Evolutionary conservation across 163 green algal species (phyloP), one percentile per base, ranked within the genome.

Genomic region (Chloroidium sp.): DNA sequence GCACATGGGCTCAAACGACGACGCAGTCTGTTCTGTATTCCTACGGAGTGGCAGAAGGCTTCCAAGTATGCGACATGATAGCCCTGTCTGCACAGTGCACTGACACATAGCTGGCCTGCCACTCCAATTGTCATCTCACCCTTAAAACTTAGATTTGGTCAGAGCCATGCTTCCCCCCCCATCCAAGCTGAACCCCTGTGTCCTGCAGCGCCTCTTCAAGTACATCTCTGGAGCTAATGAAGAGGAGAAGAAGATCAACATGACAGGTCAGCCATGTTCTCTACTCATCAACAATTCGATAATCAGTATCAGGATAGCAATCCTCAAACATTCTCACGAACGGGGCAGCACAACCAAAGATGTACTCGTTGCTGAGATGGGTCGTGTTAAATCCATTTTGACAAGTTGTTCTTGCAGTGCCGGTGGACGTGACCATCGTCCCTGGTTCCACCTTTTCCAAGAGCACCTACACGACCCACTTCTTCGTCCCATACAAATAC

Each of bases 141-240:
- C 36, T 36, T 36, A 36, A 36, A 36, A 36, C 36, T 36, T 36
- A 36, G 36, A 36, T 36, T 36, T 36, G 36, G 36, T 36, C 36
- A 36, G 36, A 36, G 36, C 36, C 36, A 36, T 36, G 36, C 36
- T 36, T 36, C 36, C 36, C 36, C 36, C 36, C 36, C 36, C 36
- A 36, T 36, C 36, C 36, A 6, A 72, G 67, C 67, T 72, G 67
- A 72, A 6, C 67, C n/a, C 62, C 61, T 69, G 61, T 83, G 68
- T 2, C 14, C 74, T 79, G 69, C 69, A 85, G 79, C 69, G 80
- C 6, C 82, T 92, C 2, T 92, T 88, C 75, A 61, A 81, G 1
- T 93, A 91, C 83, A 91, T 92, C 13, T 75, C 61, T 60, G 89
- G 89, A 0, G 76, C 67, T 0, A 93, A 93, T 75, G 67, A 84